These are phyloP conservation scores for Ascochyta koolunga DNA, from an alignment of 2,329 filamentous ascomycete species.

Conservation along the genomic window DNA sequence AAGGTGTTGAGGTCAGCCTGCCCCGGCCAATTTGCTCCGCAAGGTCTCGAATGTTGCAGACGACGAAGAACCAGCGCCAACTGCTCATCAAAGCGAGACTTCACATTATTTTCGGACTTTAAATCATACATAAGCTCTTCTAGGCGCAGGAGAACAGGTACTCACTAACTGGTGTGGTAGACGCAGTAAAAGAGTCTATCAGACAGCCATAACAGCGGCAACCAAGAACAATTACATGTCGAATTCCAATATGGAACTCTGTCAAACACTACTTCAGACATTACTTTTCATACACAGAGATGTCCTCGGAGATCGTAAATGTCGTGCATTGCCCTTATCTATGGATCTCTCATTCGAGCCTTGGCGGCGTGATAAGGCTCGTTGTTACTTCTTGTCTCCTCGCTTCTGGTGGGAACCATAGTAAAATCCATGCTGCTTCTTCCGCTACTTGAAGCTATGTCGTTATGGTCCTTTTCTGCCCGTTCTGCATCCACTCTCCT, in stretches of 20 bases:
- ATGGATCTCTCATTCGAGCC: slow-evolving; percentile 1
- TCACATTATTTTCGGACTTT: no score
- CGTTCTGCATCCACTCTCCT: slow-evolving; percentile 18
- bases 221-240: not conserved
- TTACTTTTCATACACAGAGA: not conserved
- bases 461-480: slow-evolving; percentile 14
- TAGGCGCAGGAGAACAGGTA: no score
- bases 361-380: slow-evolving; percentile 6
- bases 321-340: slow-evolving; percentile 14
- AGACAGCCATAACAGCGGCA: not conserved
- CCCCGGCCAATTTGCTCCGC: no score
- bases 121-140: no score
- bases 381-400: slow-evolving; percentile 15
- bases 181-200: no score
- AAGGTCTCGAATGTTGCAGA: no score
- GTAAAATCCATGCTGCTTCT: slow-evolving; percentile 32
- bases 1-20: no score
- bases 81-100: no score
- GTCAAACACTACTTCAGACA: not conserved
- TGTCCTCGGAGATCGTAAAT: slow-evolving; percentile 8
- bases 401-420: slow-evolving; percentile 23
- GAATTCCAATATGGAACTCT: not conserved
- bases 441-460: slow-evolving; percentile 15
- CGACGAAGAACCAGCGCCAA: no score
- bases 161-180: no score